Evolutionary conservation across 2,329 filamentous ascomycete genomes (phyloP), one percentile per base, ranked within the genome.

Genomic region (Exophiala calicioides): DNA sequence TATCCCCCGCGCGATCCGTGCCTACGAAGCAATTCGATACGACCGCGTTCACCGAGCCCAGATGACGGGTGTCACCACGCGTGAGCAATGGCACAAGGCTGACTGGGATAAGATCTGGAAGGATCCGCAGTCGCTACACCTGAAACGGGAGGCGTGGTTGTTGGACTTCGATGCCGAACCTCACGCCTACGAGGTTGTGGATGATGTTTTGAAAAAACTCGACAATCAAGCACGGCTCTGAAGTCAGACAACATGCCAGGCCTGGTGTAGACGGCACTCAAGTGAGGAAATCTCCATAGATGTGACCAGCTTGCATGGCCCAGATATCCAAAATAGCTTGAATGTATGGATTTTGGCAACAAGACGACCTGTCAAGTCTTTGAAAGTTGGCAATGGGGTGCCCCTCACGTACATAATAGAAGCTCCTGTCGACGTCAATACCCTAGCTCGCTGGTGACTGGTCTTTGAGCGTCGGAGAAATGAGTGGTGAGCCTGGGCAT

Each of bases 61-160:
- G 45, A 53, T 45, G 37, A 60, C 56, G 2, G 58, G 58, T 10
- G 47, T 58, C n/a, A 58, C 56, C 9, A 60, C 58, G 13, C 52
- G 58, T 8, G 58, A 60, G 27, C 53, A 56, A 37, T 59, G 56
- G 58, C 58, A 62, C 46, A 50, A 60, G 29, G 59, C 55, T 7
- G 53, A 62, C 24, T 58, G 46, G 62, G n/a, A 48, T 20, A 72
- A 71, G 35, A 73, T 68, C 48, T 65, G 72, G n/a, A 65, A 74
- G 34, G 58, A 60, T 31, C 57, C 59, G 18, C 53, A 51, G 16
- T 47, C 50, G 12, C 30, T 60, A 27, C 55, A 58, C 29, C 34
- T 60, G 29, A 51, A 57, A 42, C 44, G 58, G 8, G 56, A 58
- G 16, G 31, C 52, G 1, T 60, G 58, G 58, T 32, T 60, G 36